A percentile compares a stretch with the other conserved stretches of the same genome.
Evolutionary conservation across 805 yeast species (phyloP).

Genomic region (Yarrowia osloensis): DNA sequence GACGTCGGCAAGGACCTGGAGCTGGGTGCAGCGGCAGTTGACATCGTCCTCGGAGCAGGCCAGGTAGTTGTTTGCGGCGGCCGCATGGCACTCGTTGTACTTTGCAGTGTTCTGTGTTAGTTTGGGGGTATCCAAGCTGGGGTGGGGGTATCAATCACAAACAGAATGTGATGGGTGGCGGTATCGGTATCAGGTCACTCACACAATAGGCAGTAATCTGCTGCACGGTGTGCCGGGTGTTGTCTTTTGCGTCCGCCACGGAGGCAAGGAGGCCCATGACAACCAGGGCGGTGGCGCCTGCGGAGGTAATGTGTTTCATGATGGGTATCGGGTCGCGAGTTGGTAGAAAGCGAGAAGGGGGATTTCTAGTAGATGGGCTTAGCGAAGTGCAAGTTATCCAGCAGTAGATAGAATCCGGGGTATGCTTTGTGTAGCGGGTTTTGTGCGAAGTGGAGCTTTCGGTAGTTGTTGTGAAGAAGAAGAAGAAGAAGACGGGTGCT

Average conservation of each 20-base stretch:
- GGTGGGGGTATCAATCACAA: neutral
- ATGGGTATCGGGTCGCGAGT: constrained; percentile 6
- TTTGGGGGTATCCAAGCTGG: neutral
- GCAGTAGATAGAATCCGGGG: constrained; percentile 1
- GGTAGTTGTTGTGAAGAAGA: neutral
- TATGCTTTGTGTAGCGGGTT: neutral
- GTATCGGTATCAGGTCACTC: neutral
- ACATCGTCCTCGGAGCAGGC: constrained; percentile 22
- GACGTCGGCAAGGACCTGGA: neutral
- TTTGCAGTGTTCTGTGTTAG: constrained; percentile 29
- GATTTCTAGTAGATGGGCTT: neutral
- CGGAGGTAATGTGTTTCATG: constrained; percentile 26
- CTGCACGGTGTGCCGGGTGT: constrained; percentile 16
- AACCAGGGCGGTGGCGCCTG: constrained; percentile 13
- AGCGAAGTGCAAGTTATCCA: neutral
- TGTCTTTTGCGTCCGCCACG: neutral
- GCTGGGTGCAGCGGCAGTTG: constrained; percentile 23
- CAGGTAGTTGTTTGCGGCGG: constrained; percentile 14
- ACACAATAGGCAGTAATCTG: constrained; percentile 21
- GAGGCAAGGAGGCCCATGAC: constrained; percentile 15
- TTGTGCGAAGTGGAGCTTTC: neutral
- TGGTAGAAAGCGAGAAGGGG: neutral
- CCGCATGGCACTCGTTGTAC: constrained; percentile 28
- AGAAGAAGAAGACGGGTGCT: neutral
- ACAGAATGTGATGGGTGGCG: neutral